These are phyloP conservation scores for Fusarium pilosicola DNA, from an alignment of 2,329 filamentous ascomycete species.

Conservation along the genomic window DNA sequence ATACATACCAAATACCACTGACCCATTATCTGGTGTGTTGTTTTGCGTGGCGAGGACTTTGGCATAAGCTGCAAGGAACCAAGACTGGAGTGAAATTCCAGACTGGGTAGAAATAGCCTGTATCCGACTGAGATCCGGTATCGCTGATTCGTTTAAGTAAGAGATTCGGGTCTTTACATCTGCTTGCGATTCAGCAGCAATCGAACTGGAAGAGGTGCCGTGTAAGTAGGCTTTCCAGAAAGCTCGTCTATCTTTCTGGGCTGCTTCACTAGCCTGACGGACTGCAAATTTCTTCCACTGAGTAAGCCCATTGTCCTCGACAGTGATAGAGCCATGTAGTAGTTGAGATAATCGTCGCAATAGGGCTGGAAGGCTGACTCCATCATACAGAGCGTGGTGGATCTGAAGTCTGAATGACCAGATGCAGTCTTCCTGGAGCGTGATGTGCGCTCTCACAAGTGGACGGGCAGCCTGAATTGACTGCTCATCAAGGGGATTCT, in stretches of 20 bases:
- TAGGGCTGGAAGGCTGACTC: conserved; percentile 76
- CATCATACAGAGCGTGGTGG: conserved; percentile 91
- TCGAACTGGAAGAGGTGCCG: not conserved
- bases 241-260: conserved; percentile 28
- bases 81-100: conserved; percentile 75
- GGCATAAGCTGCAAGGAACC: conserved; percentile 80
- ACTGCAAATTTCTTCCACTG: conserved; percentile 45
- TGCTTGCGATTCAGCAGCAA: not conserved
- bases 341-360: conserved; percentile 52
- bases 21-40: conserved; percentile 44
- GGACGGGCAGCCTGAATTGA: not conserved
- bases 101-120: conserved; percentile 53
- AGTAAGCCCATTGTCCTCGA: conserved; percentile 6
- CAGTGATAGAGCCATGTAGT: not conserved
- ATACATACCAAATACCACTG: conserved; percentile 80
- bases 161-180: conserved; percentile 33
- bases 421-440: conserved; percentile 14
- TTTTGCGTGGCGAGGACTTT: conserved; percentile 50
- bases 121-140: conserved; percentile 51
- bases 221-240: conserved; percentile 58
- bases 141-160: conserved; percentile 59
- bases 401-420: conserved; percentile 66
- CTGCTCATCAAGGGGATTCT: not conserved
- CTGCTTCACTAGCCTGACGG: conserved; percentile 3
- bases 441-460: conserved; percentile 19